phyloP scores from a whole-genome alignment of 2,329 filamentous ascomycete genomes.

The Hypoxylon sp. region DNA sequence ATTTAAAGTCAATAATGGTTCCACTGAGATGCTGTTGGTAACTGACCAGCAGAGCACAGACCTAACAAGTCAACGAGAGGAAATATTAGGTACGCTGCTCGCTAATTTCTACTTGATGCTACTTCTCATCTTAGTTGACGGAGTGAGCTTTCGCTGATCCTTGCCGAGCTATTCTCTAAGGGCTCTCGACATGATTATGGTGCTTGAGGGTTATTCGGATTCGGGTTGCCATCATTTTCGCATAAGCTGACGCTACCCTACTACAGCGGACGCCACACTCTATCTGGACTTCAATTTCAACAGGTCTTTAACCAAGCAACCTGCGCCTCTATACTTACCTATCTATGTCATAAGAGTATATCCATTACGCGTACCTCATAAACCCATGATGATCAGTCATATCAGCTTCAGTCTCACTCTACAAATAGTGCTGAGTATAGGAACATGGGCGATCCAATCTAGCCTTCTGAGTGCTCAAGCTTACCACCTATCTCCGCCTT shows the following conservation, averaged over 20 bases:
- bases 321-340: background rate
- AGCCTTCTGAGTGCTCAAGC: constrained; percentile 27
- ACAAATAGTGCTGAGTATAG: background rate
- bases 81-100: background rate
- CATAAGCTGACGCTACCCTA: constrained; percentile 9
- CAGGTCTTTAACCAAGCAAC: constrained; percentile 5
- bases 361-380: constrained; percentile 24
- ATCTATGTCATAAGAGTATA: constrained; percentile 6
- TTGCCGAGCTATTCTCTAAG: background rate
- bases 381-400: constrained; percentile 8
- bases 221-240: constrained; percentile 4
- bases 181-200: background rate
- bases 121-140: background rate
- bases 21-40: background rate
- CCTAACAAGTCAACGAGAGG: background rate
- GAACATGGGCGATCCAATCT: background rate
- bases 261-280: background rate
- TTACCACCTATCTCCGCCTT: constrained; percentile 38
- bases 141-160: background rate
- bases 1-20: background rate
- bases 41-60: background rate
- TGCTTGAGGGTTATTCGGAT: background rate
- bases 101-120: background rate
- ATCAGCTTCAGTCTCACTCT: background rate
- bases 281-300: constrained; percentile 8